These are phyloP conservation scores for Mycena metata DNA, from an alignment of 768 basidiomycete species.

Conservation along the genomic window DNA sequence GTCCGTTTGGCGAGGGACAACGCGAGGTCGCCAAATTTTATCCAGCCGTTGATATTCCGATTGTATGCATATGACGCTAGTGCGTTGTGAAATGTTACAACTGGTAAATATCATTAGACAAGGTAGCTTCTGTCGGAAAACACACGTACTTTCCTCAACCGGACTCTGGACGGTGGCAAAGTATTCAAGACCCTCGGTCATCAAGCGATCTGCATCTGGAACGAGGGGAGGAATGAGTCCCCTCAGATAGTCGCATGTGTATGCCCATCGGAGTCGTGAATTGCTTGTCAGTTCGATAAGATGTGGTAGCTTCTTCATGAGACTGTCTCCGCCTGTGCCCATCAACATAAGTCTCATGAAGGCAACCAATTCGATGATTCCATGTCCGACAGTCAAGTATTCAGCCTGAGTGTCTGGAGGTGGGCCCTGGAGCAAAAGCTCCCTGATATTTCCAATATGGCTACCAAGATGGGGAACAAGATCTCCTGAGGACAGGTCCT, in stretches of 20 bases:
- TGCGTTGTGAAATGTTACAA: background rate
- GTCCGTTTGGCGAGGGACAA: background rate
- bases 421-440: background rate
- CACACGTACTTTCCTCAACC: background rate
- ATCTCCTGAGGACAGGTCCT: background rate
- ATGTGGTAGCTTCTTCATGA: background rate
- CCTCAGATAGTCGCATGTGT: background rate
- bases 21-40: background rate
- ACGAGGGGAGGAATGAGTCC: background rate
- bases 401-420: background rate
- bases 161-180: background rate
- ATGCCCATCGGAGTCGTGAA: background rate
- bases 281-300: background rate
- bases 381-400: background rate
- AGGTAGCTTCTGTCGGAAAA: background rate
- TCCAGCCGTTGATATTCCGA: background rate
- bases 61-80: background rate
- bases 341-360: background rate
- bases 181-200: background rate
- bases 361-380: background rate
- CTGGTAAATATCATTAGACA: background rate
- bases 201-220: background rate
- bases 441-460: background rate
- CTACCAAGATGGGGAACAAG: background rate
- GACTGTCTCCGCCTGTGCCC: background rate